Conservation (phyloP, 768 basidiomycete species). For the Lactifluus pinguis region DNA sequence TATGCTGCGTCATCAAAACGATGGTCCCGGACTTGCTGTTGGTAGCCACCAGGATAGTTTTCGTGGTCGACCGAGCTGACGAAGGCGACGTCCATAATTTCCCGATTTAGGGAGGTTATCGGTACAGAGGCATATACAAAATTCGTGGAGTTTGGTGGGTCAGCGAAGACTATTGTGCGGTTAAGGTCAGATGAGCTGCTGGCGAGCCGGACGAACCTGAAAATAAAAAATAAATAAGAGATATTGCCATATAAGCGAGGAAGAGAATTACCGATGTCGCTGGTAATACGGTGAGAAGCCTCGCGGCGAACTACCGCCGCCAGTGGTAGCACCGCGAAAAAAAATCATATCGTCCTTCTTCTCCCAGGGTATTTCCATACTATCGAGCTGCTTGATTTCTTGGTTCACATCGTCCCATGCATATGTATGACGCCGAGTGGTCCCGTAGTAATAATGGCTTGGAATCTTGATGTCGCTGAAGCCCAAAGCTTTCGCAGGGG, state of each 20-base stretch:
- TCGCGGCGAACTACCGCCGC: constrained; percentile 80
- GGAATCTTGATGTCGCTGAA: constrained; percentile 90
- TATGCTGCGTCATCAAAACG: constrained; percentile 70
- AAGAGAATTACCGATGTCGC: constrained; percentile 56
- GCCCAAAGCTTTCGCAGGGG: constrained; percentile 78
- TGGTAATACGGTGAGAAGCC: constrained; percentile 82
- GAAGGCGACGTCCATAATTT: constrained; percentile 85
- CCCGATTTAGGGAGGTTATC: constrained; percentile 52
- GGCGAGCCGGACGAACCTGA: constrained; percentile 69
- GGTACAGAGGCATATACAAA: constrained; percentile 58
- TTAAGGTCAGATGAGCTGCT: constrained; percentile 45
- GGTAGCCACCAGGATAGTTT: constrained; percentile 68
- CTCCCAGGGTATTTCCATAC: constrained; percentile 85
- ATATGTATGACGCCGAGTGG: constrained; percentile 76
- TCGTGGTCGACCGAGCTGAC: constrained; percentile 63
- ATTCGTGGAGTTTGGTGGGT: constrained; percentile 47
- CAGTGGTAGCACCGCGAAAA: constrained; percentile 95
- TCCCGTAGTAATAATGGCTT: constrained; percentile 91
- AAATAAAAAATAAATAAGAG: not conserved
- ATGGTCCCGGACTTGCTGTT: constrained; percentile 52
- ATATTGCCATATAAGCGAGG: constrained; percentile 11
- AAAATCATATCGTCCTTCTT: constrained; percentile 81
- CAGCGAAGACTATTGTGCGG: constrained; percentile 59
- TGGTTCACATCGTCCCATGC: constrained; percentile 78
- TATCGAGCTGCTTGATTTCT: constrained; percentile 66